phyloP scores from a whole-genome alignment of 306 rosid genomes.

The Acmispon strigosus region DNA sequence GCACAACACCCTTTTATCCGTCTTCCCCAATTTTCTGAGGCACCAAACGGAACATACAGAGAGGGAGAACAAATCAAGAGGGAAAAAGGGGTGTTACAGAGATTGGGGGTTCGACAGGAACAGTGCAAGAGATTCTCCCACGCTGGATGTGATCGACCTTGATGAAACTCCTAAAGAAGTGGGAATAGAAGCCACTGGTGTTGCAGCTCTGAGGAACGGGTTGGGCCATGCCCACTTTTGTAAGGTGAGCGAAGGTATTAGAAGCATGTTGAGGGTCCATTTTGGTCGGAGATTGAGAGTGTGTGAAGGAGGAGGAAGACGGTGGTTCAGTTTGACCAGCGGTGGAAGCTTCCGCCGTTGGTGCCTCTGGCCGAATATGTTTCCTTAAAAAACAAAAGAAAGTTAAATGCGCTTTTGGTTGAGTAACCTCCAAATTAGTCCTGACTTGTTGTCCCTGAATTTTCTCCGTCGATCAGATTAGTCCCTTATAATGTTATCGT shows the following conservation, averaged over 20 bases:
- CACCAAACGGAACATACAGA: not conserved
- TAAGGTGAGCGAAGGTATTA: not conserved
- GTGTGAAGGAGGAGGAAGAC: not conserved
- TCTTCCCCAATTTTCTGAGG: not conserved
- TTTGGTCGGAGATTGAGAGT: not conserved
- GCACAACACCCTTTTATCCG: not conserved
- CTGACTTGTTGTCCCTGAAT: too few relatives aligned
- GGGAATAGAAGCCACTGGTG: constrained; percentile 11
- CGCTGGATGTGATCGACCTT: constrained; percentile 10
- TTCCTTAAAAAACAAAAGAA: too few relatives aligned
- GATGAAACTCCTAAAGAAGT: constrained; percentile 7
- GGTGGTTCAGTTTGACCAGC: not conserved
- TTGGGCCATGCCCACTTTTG: not conserved
- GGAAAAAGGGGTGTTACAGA: not conserved
- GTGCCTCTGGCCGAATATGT: not conserved
- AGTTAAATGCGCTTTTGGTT: too few relatives aligned
- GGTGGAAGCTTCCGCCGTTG: not conserved
- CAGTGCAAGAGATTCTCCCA: constrained; percentile 27
- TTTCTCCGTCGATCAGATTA: too few relatives aligned
- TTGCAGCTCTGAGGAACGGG: constrained; percentile 22
- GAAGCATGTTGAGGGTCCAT: constrained; percentile 2
- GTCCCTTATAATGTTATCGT: too few relatives aligned
- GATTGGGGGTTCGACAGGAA: constrained; percentile 16
- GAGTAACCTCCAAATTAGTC: too few relatives aligned
- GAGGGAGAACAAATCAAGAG: not conserved